Base-by-base conservation (phyloP, 257 asterid species). In the Coffea eugenioides region DNA sequence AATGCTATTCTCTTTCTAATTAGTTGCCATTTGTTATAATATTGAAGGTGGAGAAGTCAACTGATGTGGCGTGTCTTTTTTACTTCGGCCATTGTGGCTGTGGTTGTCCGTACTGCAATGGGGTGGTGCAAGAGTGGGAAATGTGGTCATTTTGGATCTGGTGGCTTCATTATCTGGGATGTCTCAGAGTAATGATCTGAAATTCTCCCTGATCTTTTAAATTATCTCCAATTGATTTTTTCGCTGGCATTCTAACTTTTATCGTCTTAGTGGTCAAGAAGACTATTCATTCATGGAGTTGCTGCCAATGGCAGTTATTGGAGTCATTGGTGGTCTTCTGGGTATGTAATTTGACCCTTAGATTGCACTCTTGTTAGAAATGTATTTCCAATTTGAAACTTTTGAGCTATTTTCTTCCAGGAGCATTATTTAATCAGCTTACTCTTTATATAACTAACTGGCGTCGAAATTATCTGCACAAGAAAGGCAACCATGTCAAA, bases 41-140 rank as follows among this genome's bases (percentile, higher is more conserved):
- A 65, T 83, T 86, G 75, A 82, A 96, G 99, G 99, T 96, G 99
- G 99, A 96, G 99, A 90, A 96, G 99, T 88, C 98, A 94, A 87
- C 97, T 96, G 51, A 91, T 96, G 99, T 96, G 99, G 99, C 97
- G 99, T 73, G 99, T 94, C 78, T 96, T 96, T 83, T 96, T 96
- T 84, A 96, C 99, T 39, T 92, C 99, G 76, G 99, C 99, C 76
- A 90, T 96, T 86, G 98, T 94, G 84, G 99, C 93, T 82, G 97
- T 96, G 87, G 98, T 96, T 80, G 93, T 96, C 68, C 97, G 98
- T 82, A 88, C 92, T 16, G 92, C 98, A 79, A 96, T 96, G 98
- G 98, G 97, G 27, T 94, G 97, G 99, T 96, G 99, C 82, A 92
- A 81, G 86, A 91, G 97, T 87, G 99, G 97, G 79, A 92, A 96